Conservation (phyloP, 2,329 filamentous ascomycete species). For the Metarhizium album region DNA sequence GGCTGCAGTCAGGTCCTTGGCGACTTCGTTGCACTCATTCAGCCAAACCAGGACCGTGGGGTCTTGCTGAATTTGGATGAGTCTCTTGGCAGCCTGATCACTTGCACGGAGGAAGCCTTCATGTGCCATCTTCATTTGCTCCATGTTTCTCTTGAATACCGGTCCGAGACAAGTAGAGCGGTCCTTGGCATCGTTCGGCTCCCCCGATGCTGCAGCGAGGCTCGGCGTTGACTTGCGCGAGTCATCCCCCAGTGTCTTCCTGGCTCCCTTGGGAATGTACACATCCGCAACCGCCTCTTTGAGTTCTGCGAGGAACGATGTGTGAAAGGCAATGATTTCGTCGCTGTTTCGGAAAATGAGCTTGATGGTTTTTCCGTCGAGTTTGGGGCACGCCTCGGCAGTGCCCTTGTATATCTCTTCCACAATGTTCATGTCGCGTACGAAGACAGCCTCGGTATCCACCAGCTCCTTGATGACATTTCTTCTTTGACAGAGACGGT, state of each 20-base stretch:
- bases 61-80: slow-evolving; percentile 53
- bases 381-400: slow-evolving; percentile 66
- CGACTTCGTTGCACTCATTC: slow-evolving; percentile 83
- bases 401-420: slow-evolving; percentile 97
- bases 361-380: slow-evolving; percentile 77
- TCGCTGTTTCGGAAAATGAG: slow-evolving; percentile 88
- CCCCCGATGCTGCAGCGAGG: slow-evolving; percentile 26
- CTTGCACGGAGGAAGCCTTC: slow-evolving; percentile 54
- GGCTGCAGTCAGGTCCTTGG: slow-evolving; percentile 81
- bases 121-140: slow-evolving; percentile 49
- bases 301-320: slow-evolving; percentile 64
- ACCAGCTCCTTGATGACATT: slow-evolving; percentile 85
- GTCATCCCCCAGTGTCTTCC: slow-evolving; percentile 30
- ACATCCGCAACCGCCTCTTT: slow-evolving; percentile 72
- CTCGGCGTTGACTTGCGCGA: slow-evolving; percentile 30
- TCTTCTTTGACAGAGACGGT: slow-evolving; percentile 67
- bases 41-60: slow-evolving; percentile 71
- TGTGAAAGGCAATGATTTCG: slow-evolving; percentile 80
- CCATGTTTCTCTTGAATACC: slow-evolving; percentile 45
- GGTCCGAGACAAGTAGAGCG: slow-evolving; percentile 41
- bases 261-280: slow-evolving; percentile 53
- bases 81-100: slow-evolving; percentile 48
- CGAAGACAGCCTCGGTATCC: slow-evolving; percentile 84
- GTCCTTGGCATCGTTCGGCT: slow-evolving; percentile 41
- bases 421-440: slow-evolving; percentile 92